Evolutionary conservation across 495 filamentous ascomycete species (phyloP).

Genomic region (Thozetella sp.): DNA sequence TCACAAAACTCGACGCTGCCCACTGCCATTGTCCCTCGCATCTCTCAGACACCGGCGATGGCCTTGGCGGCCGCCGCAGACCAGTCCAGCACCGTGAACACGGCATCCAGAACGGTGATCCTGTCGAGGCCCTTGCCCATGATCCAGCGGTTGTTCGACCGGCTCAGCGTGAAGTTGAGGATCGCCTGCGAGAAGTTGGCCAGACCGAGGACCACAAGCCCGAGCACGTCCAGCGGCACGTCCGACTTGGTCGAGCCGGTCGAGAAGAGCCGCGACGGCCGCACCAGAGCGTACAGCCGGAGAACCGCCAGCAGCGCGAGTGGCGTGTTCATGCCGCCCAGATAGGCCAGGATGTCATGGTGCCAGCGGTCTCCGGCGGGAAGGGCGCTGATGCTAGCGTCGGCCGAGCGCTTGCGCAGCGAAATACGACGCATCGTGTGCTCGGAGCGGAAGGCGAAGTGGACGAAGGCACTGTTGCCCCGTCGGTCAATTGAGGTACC

Average conservation of each 20-base stretch:
- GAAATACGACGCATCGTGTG: slow-evolving; percentile 1
- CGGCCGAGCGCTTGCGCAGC: not conserved
- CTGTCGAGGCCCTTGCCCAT: not conserved
- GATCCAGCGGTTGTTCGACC: not conserved
- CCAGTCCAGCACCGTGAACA: not conserved
- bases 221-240: not conserved
- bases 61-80: not conserved
- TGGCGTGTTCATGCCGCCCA: not conserved
- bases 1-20: too few relatives aligned
- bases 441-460: slow-evolving; percentile 1
- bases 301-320: not conserved
- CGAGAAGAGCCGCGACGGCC: not conserved
- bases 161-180: not conserved
- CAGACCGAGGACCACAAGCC: not conserved
- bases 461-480: not conserved
- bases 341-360: not conserved
- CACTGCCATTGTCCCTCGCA: not conserved
- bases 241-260: not conserved
- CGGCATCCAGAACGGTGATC: not conserved
- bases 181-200: not conserved
- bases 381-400: not conserved
- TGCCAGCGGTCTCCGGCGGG: not conserved
- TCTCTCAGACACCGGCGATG: not conserved
- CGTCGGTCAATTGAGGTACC: not conserved
- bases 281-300: not conserved